Percentiles rank a stretch among this genome's conserved stretches.
phyloP scores from a whole-genome alignment of 75 land plant genomes.

The Cryptomeria japonica region DNA sequence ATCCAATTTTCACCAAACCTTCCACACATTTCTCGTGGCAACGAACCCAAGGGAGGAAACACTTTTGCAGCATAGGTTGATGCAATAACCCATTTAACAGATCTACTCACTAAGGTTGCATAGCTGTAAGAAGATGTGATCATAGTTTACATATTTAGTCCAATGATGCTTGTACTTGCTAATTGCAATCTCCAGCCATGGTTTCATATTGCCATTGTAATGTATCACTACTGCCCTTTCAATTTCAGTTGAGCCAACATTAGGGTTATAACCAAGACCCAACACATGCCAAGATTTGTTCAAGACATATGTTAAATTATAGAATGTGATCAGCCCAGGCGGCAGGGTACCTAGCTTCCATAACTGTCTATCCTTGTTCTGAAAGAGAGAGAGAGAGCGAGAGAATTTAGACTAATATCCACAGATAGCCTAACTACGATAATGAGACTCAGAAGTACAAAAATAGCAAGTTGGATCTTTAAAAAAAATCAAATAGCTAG shows the following conservation, averaged over 20 bases:
- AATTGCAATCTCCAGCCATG: conserved; percentile 78
- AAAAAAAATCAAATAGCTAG: not conserved
- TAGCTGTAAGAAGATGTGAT: conserved; percentile 49
- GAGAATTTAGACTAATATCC: not conserved
- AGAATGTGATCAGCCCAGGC: conserved; percentile 75
- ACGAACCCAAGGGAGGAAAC: not conserved
- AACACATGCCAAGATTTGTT: conserved; percentile 75
- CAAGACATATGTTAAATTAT: conserved; percentile 55
- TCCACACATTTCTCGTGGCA: not conserved
- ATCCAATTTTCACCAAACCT: not conserved
- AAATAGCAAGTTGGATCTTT: not conserved
- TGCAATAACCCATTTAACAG: not conserved
- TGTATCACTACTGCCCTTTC: conserved; percentile 77
- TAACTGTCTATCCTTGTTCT: conserved; percentile 75
- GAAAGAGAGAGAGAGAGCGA: not conserved
- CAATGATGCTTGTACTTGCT: conserved; percentile 62
- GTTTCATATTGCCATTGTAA: conserved; percentile 82
- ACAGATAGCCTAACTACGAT: not conserved
- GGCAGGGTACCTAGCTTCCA: conserved; percentile 86
- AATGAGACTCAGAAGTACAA: not conserved
- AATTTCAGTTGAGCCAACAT: conserved; percentile 48
- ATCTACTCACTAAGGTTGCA: conserved; percentile 52
- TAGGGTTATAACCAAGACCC: conserved; percentile 79
- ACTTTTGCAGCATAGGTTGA: not conserved
- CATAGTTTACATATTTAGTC: conserved; percentile 60